Conservation (phyloP, 306 rosid species). For the Heteromeles arbutifolia region DNA sequence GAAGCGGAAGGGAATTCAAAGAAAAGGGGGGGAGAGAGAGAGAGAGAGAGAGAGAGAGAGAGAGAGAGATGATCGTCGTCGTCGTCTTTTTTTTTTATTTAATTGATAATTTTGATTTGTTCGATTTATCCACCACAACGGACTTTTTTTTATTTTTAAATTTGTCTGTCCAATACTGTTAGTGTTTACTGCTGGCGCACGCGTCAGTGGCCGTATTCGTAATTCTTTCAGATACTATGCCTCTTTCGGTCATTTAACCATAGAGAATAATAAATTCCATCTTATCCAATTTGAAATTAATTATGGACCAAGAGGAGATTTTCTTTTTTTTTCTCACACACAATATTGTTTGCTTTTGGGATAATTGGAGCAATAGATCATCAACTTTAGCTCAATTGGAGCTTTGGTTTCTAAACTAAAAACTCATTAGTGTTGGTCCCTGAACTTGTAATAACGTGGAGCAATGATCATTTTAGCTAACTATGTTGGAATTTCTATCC, state of each 20-base stretch:
- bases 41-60: constrained; percentile 7
- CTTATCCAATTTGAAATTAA: not conserved
- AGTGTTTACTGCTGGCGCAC: not conserved
- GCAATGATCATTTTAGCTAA: too few species aligned
- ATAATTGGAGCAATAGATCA: too few species aligned
- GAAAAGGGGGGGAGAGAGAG: constrained; percentile 1
- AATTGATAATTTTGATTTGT: not conserved
- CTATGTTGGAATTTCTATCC: too few species aligned
- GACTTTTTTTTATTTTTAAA: not conserved
- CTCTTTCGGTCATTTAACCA: not conserved
- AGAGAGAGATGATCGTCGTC: constrained; percentile 2
- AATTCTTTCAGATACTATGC: not conserved
- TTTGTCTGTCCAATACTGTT: not conserved
- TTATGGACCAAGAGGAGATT: too few species aligned
- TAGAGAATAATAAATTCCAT: not conserved
- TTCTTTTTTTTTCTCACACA: too few species aligned
- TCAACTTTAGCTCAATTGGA: too few species aligned
- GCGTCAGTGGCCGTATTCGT: constrained; percentile 14
- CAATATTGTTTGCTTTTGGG: too few species aligned
- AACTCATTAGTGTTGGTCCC: too few species aligned
- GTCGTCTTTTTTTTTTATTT: not conserved
- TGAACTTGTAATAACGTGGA: too few species aligned
- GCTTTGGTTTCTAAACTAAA: too few species aligned
- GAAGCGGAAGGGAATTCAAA: not conserved
- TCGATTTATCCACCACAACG: not conserved